These are phyloP conservation scores for Neurospora sp. DNA, from an alignment of 495 filamentous ascomycete genomes.

Conservation along the genomic window DNA sequence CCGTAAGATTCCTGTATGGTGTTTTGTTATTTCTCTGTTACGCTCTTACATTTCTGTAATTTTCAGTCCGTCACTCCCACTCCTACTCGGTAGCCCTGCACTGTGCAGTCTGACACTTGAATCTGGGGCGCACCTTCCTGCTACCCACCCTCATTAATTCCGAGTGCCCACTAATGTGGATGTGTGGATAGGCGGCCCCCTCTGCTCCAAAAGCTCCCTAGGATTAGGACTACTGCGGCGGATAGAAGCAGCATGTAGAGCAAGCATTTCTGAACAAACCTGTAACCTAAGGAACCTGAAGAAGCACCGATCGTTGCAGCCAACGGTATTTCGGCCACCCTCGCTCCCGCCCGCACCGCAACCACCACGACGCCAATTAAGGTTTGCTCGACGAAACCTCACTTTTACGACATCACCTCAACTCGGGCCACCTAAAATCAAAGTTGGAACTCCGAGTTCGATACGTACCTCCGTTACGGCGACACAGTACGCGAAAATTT, in stretches of 20 bases:
- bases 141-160: background rate
- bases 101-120: background rate
- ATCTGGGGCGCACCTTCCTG: background rate
- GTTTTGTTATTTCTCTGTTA: background rate
- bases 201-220: background rate
- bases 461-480: background rate
- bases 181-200: background rate
- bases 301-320: background rate
- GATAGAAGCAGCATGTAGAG: background rate
- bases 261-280: background rate
- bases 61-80: background rate
- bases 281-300: too few species aligned
- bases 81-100: background rate
- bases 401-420: background rate
- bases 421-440: background rate
- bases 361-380: background rate
- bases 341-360: background rate
- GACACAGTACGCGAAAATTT: background rate
- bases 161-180: background rate
- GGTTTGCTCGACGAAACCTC: background rate
- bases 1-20: background rate
- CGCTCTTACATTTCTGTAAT: background rate
- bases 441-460: background rate
- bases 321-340: background rate
- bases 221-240: background rate